phyloP scores from a whole-genome alignment of 495 filamentous ascomycete species.

The Penicillium ucsense region DNA sequence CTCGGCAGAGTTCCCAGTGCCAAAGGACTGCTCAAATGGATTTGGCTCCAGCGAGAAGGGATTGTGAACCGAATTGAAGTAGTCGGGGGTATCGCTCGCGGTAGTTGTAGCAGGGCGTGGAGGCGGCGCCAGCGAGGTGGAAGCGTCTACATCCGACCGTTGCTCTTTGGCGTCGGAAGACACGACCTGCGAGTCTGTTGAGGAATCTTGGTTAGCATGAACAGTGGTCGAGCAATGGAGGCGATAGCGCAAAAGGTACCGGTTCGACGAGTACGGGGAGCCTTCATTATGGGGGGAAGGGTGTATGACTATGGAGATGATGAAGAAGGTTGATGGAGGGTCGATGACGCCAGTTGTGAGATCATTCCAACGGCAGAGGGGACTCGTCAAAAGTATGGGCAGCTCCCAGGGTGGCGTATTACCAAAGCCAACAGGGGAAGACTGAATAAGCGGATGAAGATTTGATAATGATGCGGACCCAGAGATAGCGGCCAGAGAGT shows the following conservation, averaged over 20 bases:
- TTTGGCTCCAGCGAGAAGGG: conserved; percentile 80
- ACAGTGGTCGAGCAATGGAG: conserved; percentile 7
- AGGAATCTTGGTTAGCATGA: conserved; percentile 16
- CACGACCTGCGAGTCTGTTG: conserved; percentile 34
- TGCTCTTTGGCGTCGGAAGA: conserved; percentile 35
- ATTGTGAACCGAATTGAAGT: conserved; percentile 59
- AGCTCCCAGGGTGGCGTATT: conserved; percentile 24
- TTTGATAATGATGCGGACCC: no score
- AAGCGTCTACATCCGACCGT: conserved; percentile 28
- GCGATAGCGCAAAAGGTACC: conserved; percentile 21
- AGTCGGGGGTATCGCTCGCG: conserved; percentile 57
- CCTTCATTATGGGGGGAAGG: conserved; percentile 13
- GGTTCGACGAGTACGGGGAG: conserved; percentile 14
- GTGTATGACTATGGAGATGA: conserved; percentile 2
- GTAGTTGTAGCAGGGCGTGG: conserved; percentile 57
- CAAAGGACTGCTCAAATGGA: conserved; percentile 92
- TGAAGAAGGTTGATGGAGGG: conserved; percentile 13
- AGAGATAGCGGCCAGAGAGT: no score
- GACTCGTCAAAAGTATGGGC: conserved; percentile 19
- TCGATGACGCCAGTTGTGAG: conserved; percentile 39
- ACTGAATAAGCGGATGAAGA: no score
- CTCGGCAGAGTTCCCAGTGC: conserved; percentile 50
- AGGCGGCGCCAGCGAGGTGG: conserved; percentile 62
- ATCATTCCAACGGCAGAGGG: conserved; percentile 35
- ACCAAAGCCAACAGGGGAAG: conserved; percentile 23